Base-by-base conservation (phyloP, 768 basidiomycete genomes). In the Mycena leptocephala region DNA sequence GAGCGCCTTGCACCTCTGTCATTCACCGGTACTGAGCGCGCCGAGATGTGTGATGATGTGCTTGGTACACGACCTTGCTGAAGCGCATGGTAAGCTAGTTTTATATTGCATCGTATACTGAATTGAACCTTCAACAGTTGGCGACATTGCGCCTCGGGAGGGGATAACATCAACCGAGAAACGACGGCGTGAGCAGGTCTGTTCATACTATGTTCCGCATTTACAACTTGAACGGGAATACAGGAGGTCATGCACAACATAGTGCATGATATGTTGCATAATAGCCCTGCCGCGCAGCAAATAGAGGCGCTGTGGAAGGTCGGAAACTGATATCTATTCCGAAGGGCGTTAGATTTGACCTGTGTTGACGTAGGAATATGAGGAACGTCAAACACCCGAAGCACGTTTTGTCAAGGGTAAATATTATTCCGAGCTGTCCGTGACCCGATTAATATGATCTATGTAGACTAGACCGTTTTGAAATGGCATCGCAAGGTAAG, bases 41-140 rank as follows among this genome's bases (percentile, higher is more conserved):
- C 5, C 24, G 51, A 95, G 94, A 89, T 96, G 95, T 74, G 93
- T 95, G 18, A 94, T 97, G 95, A 94, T 99, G 91, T 92, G 92
- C 24, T 78, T 98, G 41, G 96, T 98, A 18, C 98, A 99, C 81
- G 98, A 99, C 84, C 90, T 99, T 18, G 97, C 97, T 8, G 98
- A 99, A 84, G 98, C 98, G 1, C 95, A 97, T 89, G 94, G 96
- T 94, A 62, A 78, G 63, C 13, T 46, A 28, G 0, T 32, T 63
- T 68, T 14, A 64, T 14, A 30, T 26, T 32, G 7, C 13, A n/a
- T 7, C 37, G 9, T 28, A 8, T 51, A n/a, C 39, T 68, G 11
- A 58, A 2, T 7, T 3, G 13, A 43, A n/a, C 6, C 24, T 66
- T 41, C 5, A n/a, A 37, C 80, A 93, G 98, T 99, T 7, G 98